Evolutionary conservation across 169 alveolate genomes (phyloP).

Genomic region (Cyclospora cayetanensis): DNA sequence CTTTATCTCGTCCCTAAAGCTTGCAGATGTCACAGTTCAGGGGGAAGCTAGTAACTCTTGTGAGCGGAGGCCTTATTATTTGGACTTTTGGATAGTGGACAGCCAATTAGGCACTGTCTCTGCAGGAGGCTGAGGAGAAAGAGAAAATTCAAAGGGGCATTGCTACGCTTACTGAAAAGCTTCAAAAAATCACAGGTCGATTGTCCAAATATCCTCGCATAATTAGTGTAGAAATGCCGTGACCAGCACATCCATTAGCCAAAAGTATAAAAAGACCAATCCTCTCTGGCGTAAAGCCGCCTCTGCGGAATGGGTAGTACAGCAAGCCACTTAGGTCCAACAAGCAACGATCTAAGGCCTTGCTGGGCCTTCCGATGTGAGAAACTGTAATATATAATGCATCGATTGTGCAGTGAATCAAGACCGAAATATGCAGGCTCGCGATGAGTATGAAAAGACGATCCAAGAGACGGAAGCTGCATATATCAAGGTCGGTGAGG

Average conservation of each 20-base stretch:
- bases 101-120: background rate
- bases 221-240: background rate
- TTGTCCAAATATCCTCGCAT: too few species aligned
- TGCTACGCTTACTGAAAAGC: conserved; percentile 84
- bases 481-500: conserved; percentile 74
- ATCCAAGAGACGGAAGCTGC: conserved; percentile 94
- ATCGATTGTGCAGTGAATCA: conserved; percentile 83
- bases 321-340: too few species aligned
- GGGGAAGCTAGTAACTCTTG: too few species aligned
- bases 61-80: too few species aligned
- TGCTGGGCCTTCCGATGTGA: too few species aligned
- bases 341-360: too few species aligned
- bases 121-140: conserved; percentile 88
- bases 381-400: too few species aligned
- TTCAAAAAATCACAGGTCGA: conserved; percentile 83
- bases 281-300: too few species aligned
- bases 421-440: conserved; percentile 87
- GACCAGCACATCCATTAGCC: too few species aligned
- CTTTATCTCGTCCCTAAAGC: background rate
- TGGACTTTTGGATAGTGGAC: background rate
- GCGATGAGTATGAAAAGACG: conserved; percentile 93
- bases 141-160: conserved; percentile 87
- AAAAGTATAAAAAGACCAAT: too few species aligned
- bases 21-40: too few species aligned
- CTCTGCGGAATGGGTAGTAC: too few species aligned